These are phyloP conservation scores for Tuber magnatum DNA, from an alignment of 495 filamentous ascomycete genomes.

Conservation along the genomic window DNA sequence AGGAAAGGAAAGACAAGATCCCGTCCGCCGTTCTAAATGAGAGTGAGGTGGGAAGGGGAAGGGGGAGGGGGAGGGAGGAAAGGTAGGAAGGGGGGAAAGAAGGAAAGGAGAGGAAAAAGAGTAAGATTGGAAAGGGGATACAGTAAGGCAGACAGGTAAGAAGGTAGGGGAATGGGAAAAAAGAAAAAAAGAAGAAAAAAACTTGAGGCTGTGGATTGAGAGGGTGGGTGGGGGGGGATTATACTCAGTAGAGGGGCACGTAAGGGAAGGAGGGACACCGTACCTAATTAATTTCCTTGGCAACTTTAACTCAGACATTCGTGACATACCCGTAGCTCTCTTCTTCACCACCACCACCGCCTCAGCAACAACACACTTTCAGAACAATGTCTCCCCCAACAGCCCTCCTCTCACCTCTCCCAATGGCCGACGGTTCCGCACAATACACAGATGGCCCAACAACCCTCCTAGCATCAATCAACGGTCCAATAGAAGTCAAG, in stretches of 20 bases:
- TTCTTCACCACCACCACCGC: background rate
- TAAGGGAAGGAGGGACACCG: no score
- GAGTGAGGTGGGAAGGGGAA: background rate
- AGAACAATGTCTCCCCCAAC: slow-evolving; percentile 11
- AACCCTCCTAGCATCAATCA: slow-evolving; percentile 74
- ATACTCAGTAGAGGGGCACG: background rate
- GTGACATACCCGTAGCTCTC: background rate
- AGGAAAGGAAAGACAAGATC: background rate
- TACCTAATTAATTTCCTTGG: slow-evolving; percentile 4
- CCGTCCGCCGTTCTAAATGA: background rate
- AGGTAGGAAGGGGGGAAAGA: slow-evolving; percentile 6
- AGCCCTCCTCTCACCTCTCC: slow-evolving; percentile 44
- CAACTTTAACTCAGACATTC: background rate
- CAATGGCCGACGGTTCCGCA: slow-evolving; percentile 79
- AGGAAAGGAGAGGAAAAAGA: background rate
- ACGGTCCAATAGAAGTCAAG: slow-evolving; percentile 58
- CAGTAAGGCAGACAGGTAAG: slow-evolving; percentile 14
- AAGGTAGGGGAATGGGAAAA: slow-evolving; percentile 10
- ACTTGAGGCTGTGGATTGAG: slow-evolving; percentile 26
- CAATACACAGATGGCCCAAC: slow-evolving; percentile 65
- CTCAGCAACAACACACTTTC: background rate
- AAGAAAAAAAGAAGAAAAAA: slow-evolving; percentile 21
- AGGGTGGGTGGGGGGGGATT: slow-evolving; percentile 24
- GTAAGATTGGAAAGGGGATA: slow-evolving; percentile 12
- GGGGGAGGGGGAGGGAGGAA: slow-evolving; percentile 2